These are phyloP conservation scores for Gymnopilus dilepis DNA, from an alignment of 768 basidiomycete species.

Conservation along the genomic window DNA sequence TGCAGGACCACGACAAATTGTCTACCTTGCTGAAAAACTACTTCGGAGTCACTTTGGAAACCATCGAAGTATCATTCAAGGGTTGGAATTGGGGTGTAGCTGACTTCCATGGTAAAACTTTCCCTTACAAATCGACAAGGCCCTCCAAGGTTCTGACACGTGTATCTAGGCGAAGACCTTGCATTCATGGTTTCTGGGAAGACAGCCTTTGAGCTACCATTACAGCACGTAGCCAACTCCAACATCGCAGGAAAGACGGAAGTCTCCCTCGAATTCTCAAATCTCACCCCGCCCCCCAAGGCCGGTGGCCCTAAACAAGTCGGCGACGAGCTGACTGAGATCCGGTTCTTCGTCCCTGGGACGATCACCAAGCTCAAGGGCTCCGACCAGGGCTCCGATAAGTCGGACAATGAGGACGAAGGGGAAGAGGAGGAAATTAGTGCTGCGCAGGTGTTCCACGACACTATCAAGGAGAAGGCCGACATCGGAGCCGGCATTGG, in stretches of 20 bases:
- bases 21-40: constrained; percentile 81
- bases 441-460: constrained; percentile 97
- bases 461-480: constrained; percentile 94
- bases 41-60: constrained; percentile 85
- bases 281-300: constrained; percentile 49
- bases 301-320: constrained; percentile 37
- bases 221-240: constrained; percentile 89
- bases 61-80: constrained; percentile 84
- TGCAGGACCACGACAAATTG: constrained; percentile 90
- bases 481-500: constrained; percentile 92
- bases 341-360: constrained; percentile 95
- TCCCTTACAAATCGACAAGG: background rate
- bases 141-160: background rate
- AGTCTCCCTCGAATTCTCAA: constrained; percentile 95
- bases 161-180: constrained; percentile 77
- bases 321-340: constrained; percentile 92
- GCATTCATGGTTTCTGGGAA: constrained; percentile 90
- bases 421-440: constrained; percentile 81
- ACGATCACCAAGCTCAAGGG: constrained; percentile 61
- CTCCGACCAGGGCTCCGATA: constrained; percentile 77
- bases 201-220: constrained; percentile 88
- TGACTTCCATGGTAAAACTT: constrained; percentile 81
- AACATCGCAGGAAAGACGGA: constrained; percentile 98
- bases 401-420: constrained; percentile 75
- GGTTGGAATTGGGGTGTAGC: constrained; percentile 99